A percentile compares a stretch with the other conserved stretches of the same genome.
Conservation (phyloP, 2,329 filamentous ascomycete genomes). For the Fusarium buharicum region DNA sequence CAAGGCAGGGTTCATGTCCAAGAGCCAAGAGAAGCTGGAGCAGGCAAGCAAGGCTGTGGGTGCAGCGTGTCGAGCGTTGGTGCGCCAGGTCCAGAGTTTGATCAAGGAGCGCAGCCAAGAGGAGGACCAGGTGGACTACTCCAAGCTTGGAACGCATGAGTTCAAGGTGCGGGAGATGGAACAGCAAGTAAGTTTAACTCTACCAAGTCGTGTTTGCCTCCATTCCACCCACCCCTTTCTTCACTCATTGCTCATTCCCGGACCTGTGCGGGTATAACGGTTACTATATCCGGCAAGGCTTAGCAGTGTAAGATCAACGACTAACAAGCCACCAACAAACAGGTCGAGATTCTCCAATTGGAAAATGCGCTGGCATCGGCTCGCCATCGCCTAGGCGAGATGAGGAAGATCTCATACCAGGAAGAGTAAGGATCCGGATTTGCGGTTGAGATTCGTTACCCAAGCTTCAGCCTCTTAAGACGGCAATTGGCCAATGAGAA, state of each 20-base stretch:
- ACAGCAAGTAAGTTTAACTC: constrained; percentile 78
- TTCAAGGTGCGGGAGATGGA: constrained; percentile 99
- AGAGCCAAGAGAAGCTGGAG: constrained; percentile 92
- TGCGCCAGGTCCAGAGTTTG: constrained; percentile 93
- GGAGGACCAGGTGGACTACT: constrained; percentile 88
- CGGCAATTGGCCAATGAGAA: not conserved
- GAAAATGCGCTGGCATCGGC: constrained; percentile 87
- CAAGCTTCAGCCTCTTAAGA: not conserved
- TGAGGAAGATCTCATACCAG: constrained; percentile 96
- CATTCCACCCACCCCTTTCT: constrained; percentile 8
- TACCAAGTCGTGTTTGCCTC: constrained; percentile 22
- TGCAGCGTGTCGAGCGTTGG: constrained; percentile 84
- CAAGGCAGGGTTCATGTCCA: constrained; percentile 98
- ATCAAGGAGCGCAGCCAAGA: constrained; percentile 87
- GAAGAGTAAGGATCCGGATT: constrained; percentile 65
- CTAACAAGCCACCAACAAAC: constrained; percentile 54
- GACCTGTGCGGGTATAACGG: constrained; percentile 33
- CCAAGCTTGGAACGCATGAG: constrained; percentile 88
- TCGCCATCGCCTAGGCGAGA: constrained; percentile 87
- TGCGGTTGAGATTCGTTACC: constrained; percentile 16
- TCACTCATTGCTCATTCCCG: constrained; percentile 18
- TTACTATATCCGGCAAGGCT: constrained; percentile 33
- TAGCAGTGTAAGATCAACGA: constrained; percentile 17
- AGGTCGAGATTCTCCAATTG: constrained; percentile 97
- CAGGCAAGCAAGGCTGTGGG: constrained; percentile 93